Conservation (phyloP, 1,139 yeast genomes). For the Scheffersomyces parashehatae region DNA sequence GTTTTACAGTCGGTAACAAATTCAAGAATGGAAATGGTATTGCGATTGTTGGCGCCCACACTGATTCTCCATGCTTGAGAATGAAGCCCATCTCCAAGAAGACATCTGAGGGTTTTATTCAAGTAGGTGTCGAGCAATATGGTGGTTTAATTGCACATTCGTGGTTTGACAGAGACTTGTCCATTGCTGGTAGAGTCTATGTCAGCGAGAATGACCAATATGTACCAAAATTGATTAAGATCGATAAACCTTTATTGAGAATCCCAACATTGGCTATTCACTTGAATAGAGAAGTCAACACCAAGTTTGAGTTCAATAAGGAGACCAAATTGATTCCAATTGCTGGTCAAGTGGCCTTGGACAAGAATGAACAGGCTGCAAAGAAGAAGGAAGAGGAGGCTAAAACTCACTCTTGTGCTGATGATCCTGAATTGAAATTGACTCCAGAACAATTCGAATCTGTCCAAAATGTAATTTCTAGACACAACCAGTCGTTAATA, state of each 20-base stretch:
- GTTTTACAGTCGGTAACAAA: conserved; percentile 75
- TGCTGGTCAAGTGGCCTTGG: conserved; percentile 63
- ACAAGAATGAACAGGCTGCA: conserved; percentile 25
- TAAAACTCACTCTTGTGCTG: conserved; percentile 43
- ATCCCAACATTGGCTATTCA: conserved; percentile 97
- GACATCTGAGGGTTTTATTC: conserved; percentile 73
- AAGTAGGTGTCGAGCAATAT: conserved; percentile 90
- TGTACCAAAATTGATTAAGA: conserved; percentile 70
- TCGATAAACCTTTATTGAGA: conserved; percentile 81
- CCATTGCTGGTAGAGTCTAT: conserved; percentile 90
- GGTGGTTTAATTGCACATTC: conserved; percentile 95
- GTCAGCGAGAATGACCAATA: conserved; percentile 52
- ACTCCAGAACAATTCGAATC: conserved; percentile 63
- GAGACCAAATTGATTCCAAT: conserved; percentile 87
- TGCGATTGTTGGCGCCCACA: conserved; percentile 90
- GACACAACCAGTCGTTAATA: conserved; percentile 75
- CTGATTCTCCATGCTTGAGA: conserved; percentile 91
- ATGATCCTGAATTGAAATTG: conserved; percentile 44
- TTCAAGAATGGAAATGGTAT: conserved; percentile 83
- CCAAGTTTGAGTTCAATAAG: conserved; percentile 84
- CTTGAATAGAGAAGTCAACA: conserved; percentile 72
- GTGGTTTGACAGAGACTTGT: conserved; percentile 92
- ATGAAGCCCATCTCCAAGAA: conserved; percentile 87
- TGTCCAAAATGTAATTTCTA: conserved; percentile 61
- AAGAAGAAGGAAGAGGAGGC: conserved; percentile 14